Percentiles rank a stretch among this genome's conserved stretches.
Conservation (phyloP, 1,139 yeast species). For the Blastobotrys petasosporus region DNA sequence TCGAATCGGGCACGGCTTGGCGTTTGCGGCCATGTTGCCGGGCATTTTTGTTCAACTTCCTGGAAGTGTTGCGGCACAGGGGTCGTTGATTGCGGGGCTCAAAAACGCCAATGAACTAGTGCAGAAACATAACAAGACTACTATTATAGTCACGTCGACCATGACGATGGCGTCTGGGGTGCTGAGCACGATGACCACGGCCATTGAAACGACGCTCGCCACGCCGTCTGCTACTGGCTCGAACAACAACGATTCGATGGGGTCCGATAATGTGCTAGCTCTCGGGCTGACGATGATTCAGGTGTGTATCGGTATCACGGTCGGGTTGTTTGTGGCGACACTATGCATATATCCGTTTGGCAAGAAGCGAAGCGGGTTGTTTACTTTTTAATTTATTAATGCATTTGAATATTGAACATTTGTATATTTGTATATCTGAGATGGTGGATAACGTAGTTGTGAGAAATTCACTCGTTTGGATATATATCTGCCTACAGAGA, state of each 20-base stretch:
- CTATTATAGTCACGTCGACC: slow-evolving; percentile 2
- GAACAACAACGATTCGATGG: not conserved
- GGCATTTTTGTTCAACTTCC: slow-evolving; percentile 95
- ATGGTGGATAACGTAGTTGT: no score
- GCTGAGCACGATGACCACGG: slow-evolving; percentile 7
- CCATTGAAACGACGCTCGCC: slow-evolving; percentile 14
- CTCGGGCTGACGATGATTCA: slow-evolving; percentile 87
- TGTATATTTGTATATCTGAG: not conserved
- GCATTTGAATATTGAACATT: not conserved
- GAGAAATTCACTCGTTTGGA: no score
- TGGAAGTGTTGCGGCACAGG: slow-evolving; percentile 86
- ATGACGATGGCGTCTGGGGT: slow-evolving; percentile 11
- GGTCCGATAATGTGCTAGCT: slow-evolving; percentile 21
- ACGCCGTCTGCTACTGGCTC: not conserved
- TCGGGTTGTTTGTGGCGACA: slow-evolving; percentile 88
- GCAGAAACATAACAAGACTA: slow-evolving; percentile 22
- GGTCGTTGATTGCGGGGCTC: slow-evolving; percentile 75
- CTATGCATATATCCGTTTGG: slow-evolving; percentile 77
- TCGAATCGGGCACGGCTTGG: slow-evolving; percentile 84
- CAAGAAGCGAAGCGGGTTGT: slow-evolving; percentile 78
- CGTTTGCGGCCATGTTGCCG: slow-evolving; percentile 93
- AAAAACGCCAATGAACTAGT: slow-evolving; percentile 67
- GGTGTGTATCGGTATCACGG: slow-evolving; percentile 88
- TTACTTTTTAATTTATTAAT: slow-evolving; percentile 56
- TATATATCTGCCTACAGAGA: not conserved